Evolutionary conservation across 2,329 filamentous ascomycete species (phyloP).

Genomic region (Xylariaceae sp.): DNA sequence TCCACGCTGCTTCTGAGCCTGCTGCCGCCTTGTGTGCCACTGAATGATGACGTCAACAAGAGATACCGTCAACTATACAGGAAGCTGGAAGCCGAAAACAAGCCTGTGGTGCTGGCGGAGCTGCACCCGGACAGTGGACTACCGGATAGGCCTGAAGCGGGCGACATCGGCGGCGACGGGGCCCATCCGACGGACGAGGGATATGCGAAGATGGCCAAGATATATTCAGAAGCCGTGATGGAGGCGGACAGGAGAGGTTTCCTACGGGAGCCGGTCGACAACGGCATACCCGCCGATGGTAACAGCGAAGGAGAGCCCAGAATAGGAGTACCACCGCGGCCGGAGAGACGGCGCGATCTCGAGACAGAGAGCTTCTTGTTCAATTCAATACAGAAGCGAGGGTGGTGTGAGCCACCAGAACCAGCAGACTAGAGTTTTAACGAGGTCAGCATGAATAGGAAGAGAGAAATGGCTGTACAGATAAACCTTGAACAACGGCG

Average conservation of each 20-base stretch:
- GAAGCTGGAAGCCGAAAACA: conserved; percentile 13
- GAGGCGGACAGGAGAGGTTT: conserved; percentile 11
- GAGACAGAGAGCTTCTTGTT: no score
- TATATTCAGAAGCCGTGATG: conserved; percentile 15
- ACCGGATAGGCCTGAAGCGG: conserved; percentile 12
- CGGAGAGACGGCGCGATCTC: no score
- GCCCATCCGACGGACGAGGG: conserved; percentile 18
- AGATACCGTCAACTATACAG: conserved; percentile 18
- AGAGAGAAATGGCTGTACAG: no score
- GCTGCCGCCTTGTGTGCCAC: conserved; percentile 10
- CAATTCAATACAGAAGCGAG: no score
- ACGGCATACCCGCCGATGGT: conserved; percentile 15
- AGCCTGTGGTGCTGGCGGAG: conserved; percentile 21
- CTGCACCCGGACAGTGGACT: conserved; percentile 17
- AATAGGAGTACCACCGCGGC: no score
- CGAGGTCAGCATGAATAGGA: no score
- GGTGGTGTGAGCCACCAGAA: no score
- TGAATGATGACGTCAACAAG: conserved; percentile 16
- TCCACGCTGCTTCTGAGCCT: conserved; percentile 21
- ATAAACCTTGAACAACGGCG: no score
- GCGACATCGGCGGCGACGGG: conserved; percentile 19
- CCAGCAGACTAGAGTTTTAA: no score
- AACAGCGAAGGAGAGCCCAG: conserved; percentile 8
- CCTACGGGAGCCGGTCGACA: conserved; percentile 12
- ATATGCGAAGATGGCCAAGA: conserved; percentile 17